Conservation (phyloP, 306 rosid species). For the Macrotyloma uniflorum region DNA sequence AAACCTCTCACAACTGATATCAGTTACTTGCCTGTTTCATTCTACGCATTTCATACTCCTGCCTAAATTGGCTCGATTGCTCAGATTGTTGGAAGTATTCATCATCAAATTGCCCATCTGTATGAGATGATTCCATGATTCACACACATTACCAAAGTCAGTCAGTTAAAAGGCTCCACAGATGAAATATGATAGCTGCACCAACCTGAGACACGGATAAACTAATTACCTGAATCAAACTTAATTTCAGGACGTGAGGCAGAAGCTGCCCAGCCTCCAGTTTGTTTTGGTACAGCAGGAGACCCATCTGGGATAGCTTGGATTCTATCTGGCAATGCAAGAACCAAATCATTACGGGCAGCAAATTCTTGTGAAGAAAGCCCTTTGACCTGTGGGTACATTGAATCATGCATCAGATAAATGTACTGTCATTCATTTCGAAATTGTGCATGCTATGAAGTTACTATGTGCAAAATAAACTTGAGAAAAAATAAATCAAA, state of each 20-base stretch:
- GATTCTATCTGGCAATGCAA: slow-evolving; percentile 92
- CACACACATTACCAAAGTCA: slow-evolving; percentile 22
- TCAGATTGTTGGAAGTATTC: slow-evolving; percentile 82
- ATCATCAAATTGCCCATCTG: slow-evolving; percentile 85
- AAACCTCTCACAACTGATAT: slow-evolving; percentile 11
- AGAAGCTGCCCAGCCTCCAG: slow-evolving; percentile 91
- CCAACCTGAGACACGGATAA: slow-evolving; percentile 11
- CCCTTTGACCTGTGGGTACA: slow-evolving; percentile 73
- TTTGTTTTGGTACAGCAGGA: slow-evolving; percentile 69
- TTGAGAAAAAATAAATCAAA: not conserved
- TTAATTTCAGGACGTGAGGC: slow-evolving; percentile 87
- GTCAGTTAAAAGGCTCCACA: slow-evolving; percentile 1
- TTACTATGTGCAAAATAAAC: not conserved
- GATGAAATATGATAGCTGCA: not conserved
- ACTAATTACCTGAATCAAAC: slow-evolving; percentile 80
- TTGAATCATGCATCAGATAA: slow-evolving; percentile 16
- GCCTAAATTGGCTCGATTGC: slow-evolving; percentile 80
- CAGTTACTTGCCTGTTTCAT: slow-evolving; percentile 71
- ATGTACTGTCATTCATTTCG: not conserved
- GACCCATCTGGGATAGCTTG: slow-evolving; percentile 97
- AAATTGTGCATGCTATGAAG: not conserved
- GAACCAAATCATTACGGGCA: slow-evolving; percentile 95
- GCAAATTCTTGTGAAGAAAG: slow-evolving; percentile 90
- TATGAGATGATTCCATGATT: slow-evolving; percentile 35
- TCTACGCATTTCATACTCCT: slow-evolving; percentile 93